These are phyloP conservation scores for Chlamydomonas reinhardtii DNA, from an alignment of 163 green algal genomes.

Conservation along the genomic window DNA sequence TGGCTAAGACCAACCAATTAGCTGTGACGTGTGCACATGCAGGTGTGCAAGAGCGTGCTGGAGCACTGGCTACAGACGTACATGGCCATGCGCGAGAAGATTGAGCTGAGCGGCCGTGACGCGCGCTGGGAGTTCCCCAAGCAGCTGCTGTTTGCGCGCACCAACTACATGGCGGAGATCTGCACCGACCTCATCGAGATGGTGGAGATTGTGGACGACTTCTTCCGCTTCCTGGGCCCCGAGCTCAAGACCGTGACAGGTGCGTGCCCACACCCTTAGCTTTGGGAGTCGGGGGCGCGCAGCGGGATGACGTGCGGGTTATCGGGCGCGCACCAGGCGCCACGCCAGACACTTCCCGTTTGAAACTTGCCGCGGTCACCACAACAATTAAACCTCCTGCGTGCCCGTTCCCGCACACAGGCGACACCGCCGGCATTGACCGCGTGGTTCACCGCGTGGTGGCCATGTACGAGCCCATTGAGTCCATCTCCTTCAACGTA, in stretches of 20 bases:
- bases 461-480: slow-evolving; percentile 88
- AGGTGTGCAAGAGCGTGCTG: slow-evolving; percentile 73
- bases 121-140: slow-evolving; percentile 95
- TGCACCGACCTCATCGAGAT: slow-evolving; percentile 87
- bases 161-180: slow-evolving; percentile 90
- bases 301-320: too few species aligned
- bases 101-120: slow-evolving; percentile 86
- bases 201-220: slow-evolving; percentile 91
- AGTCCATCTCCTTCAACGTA: slow-evolving; percentile 77
- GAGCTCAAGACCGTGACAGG: slow-evolving; percentile 94
- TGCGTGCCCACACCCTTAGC: background rate
- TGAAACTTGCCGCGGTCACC: too few species aligned
- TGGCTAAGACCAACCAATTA: too few species aligned
- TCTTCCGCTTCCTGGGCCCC: slow-evolving; percentile 92
- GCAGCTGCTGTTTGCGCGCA: slow-evolving; percentile 88
- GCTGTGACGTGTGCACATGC: background rate
- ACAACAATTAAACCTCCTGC: too few species aligned
- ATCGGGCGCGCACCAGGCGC: too few species aligned
- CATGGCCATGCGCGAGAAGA: slow-evolving; percentile 87
- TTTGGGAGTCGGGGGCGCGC: background rate
- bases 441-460: slow-evolving; percentile 80
- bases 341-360: too few species aligned
- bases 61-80: slow-evolving; percentile 86
- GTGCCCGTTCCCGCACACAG: slow-evolving; percentile 13
- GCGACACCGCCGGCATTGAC: slow-evolving; percentile 84